Evolutionary conservation across 2,329 filamentous ascomycete species (phyloP), one percentile per base, ranked within the genome.

Genomic region (Cordyceps farinosa): DNA sequence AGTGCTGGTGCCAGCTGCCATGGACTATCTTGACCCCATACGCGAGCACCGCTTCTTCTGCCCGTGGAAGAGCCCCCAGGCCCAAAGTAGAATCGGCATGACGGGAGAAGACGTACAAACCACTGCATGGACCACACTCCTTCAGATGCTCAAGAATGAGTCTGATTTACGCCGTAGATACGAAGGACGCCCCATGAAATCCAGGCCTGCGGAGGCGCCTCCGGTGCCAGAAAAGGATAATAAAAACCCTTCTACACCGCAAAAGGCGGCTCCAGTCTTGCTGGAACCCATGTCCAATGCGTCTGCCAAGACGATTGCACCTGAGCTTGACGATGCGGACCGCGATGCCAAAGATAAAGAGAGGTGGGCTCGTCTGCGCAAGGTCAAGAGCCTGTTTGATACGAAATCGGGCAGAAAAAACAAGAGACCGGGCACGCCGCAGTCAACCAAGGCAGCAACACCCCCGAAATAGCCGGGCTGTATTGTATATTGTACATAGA

Each of bases 41-140:
- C 82, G 82, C 5, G 89, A 93, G 73, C 91, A 95, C 74, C 86
- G 91, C 65, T 90, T 91, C 70, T 95, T 93, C 71, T 95, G 91
- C 68, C 91, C 91, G 1, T 95, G 91, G 91, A 82, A 88, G 64
- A 91, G 87, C 68, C 75, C 84, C 3, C 70, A 77, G 11, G 82
- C 85, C 1, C 90, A 93, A 72, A 86, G 78, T 72, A 65, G 71
- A 63, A 63, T 69, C 59, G 66, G 73, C 70, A 61, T 72, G 40
- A 71, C 75, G 13, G 74, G 71, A 51, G 70, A 69, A 2, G 76
- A 70, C 53, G 73, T 73, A 7, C 73, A 75, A 40, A 72, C 77
- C 67, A 74, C 85, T 0, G 85, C 80, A 0, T 88, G 86, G 86
- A 79, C 81, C 66, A 74, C 84, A 3, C 69, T 88, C 5, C 69